Conservation (phyloP, 345 rosid genomes). For the Citropsis articulata region DNA sequence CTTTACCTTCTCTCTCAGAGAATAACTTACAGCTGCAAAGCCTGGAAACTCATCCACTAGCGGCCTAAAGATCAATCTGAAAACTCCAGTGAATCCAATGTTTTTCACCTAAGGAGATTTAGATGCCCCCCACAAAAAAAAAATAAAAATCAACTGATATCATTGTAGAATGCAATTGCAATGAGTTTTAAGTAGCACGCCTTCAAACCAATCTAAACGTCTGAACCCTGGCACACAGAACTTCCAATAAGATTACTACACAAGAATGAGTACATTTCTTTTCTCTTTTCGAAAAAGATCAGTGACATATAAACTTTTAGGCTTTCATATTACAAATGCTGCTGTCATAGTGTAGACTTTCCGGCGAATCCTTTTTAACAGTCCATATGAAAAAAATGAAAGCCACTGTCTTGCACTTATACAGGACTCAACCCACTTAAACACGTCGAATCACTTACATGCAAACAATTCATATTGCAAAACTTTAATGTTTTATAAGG, state of each 20-base stretch:
- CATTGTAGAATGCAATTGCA: background rate
- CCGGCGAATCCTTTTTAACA: background rate
- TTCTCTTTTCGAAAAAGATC: background rate
- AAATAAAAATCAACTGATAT: conserved; percentile 3
- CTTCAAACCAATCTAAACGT: background rate
- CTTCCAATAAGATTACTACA: background rate
- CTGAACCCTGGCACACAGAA: background rate
- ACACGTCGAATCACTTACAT: background rate
- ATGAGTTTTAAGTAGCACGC: background rate
- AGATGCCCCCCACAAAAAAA: background rate
- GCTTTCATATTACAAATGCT: background rate
- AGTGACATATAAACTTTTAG: background rate
- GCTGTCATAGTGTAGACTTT: background rate
- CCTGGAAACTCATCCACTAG: conserved; percentile 91
- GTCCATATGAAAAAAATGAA: background rate
- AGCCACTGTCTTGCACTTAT: background rate
- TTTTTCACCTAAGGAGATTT: conserved; percentile 72
- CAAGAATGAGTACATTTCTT: background rate
- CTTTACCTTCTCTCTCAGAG: conserved; percentile 82
- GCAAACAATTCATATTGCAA: background rate
- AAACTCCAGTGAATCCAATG: conserved; percentile 97
- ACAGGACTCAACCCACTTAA: background rate
- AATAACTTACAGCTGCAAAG: conserved; percentile 94
- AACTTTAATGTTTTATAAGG: background rate
- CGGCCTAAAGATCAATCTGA: conserved; percentile 96